These are phyloP conservation scores for Calonectria ilicicola DNA, from an alignment of 2,329 filamentous ascomycete species.

Conservation along the genomic window DNA sequence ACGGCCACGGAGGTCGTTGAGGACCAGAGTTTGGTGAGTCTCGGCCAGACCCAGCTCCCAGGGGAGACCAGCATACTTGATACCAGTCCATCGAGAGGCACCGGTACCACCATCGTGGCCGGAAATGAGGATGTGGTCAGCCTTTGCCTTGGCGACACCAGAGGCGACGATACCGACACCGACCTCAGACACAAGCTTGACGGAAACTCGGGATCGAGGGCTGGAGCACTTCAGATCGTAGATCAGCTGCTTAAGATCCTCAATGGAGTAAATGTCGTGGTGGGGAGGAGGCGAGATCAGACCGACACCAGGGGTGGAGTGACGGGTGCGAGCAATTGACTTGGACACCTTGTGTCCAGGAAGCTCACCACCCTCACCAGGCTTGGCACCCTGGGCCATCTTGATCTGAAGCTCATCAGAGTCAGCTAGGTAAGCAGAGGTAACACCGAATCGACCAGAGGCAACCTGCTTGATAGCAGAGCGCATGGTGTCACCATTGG, in stretches of 20 bases:
- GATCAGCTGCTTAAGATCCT: conserved; percentile 97
- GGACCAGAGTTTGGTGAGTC: conserved; percentile 94
- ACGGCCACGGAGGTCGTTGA: conserved; percentile 95
- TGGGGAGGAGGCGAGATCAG: conserved; percentile 96
- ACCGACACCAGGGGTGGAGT: conserved; percentile 96
- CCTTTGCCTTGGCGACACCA: conserved; percentile 97
- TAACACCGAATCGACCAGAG: conserved; percentile 95
- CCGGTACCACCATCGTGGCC: conserved; percentile 97
- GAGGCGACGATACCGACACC: conserved; percentile 98
- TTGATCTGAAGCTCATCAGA: conserved; percentile 98
- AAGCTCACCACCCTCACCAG: conserved; percentile 96
- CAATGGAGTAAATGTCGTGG: conserved; percentile 98
- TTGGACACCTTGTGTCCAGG: conserved; percentile 97
- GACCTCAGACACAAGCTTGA: conserved; percentile 97
- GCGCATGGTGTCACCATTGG: conserved; percentile 96
- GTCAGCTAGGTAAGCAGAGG: conserved; percentile 92
- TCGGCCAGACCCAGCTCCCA: conserved; percentile 98
- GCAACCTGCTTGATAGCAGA: conserved; percentile 98
- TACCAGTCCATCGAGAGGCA: conserved; percentile 97
- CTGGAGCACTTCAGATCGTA: conserved; percentile 98
- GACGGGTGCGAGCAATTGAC: conserved; percentile 92
- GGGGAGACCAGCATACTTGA: conserved; percentile 96
- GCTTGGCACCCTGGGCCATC: conserved; percentile 99
- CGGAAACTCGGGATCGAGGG: conserved; percentile 90
- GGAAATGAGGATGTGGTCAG: conserved; percentile 95